Conservation (phyloP, 345 rosid genomes). For the Trapa bicornis region DNA sequence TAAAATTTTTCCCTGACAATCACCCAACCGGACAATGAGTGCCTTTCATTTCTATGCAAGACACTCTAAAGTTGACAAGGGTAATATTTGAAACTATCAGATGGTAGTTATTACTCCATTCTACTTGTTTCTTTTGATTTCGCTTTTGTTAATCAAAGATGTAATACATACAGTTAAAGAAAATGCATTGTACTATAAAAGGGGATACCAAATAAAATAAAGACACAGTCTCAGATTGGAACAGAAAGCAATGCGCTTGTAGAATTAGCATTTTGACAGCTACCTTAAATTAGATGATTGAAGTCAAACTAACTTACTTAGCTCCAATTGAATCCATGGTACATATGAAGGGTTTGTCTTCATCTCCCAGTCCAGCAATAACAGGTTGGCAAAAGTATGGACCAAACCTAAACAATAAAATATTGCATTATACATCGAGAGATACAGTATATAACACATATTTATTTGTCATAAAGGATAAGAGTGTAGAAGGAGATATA, state of each 20-base stretch:
- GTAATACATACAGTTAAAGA: no score
- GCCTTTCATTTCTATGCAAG: no score
- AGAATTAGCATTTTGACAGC: not conserved
- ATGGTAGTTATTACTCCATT: no score
- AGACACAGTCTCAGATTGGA: not conserved
- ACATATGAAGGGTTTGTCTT: slow-evolving; percentile 91
- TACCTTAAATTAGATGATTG: slow-evolving; percentile 1
- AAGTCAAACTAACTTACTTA: slow-evolving; percentile 45
- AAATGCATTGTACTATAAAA: no score
- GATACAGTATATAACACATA: not conserved
- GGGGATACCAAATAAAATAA: not conserved
- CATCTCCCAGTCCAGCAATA: slow-evolving; percentile 88
- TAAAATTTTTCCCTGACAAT: no score
- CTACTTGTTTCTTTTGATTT: no score
- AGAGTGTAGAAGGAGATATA: not conserved
- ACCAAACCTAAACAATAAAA: slow-evolving; percentile 54
- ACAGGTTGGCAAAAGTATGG: slow-evolving; percentile 97
- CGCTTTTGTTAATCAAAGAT: no score
- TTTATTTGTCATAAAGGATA: not conserved
- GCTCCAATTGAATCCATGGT: slow-evolving; percentile 98
- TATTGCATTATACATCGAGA: not conserved
- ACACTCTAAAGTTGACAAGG: no score
- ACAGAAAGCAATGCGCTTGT: not conserved
- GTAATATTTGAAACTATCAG: no score
- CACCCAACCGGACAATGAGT: no score